phyloP scores from a whole-genome alignment of 352 stramenopile species.

The Globisporangium solare region DNA sequence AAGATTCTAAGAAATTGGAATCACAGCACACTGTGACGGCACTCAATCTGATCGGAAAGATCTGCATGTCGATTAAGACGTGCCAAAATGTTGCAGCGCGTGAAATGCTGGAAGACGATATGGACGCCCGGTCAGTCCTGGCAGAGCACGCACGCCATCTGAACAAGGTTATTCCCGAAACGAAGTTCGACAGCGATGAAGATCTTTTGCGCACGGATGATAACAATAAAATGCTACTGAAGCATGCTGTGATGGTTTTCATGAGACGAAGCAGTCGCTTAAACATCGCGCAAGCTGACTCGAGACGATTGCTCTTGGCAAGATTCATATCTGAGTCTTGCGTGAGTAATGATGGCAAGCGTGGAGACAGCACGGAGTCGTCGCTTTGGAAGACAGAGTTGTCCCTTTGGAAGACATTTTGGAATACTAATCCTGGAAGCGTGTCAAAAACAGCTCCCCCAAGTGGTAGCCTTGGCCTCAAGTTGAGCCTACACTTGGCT shows the following conservation, averaged over 20 bases:
- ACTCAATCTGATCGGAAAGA: constrained; percentile 69
- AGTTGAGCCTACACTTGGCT: constrained; percentile 40
- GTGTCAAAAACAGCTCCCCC: constrained; percentile 45
- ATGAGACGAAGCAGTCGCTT: constrained; percentile 25
- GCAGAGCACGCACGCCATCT: constrained; percentile 49
- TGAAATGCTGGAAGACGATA: constrained; percentile 42
- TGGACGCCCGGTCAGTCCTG: constrained; percentile 28
- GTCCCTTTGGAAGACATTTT: constrained; percentile 30
- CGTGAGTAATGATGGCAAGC: constrained; percentile 3
- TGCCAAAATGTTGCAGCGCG: constrained; percentile 34
- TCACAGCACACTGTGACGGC: constrained; percentile 61
- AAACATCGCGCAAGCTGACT: constrained; percentile 38
- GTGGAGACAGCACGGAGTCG: constrained; percentile 13
- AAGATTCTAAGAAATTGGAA: constrained; percentile 63
- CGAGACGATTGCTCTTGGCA: constrained; percentile 45
- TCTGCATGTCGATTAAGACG: constrained; percentile 68
- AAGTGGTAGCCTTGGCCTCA: constrained; percentile 36
- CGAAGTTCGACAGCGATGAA: constrained; percentile 8
- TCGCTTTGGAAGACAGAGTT: constrained; percentile 32
- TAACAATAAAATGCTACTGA: constrained; percentile 29
- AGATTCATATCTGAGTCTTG: constrained; percentile 39
- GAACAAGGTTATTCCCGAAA: constrained; percentile 12
- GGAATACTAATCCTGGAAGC: constrained; percentile 23
- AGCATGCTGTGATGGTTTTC: constrained; percentile 62
- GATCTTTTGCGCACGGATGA: constrained; percentile 1